Evolutionary conservation across 495 filamentous ascomycete genomes (phyloP), one percentile per base, ranked within the genome.

Genomic region (Penicillium verhagenii): DNA sequence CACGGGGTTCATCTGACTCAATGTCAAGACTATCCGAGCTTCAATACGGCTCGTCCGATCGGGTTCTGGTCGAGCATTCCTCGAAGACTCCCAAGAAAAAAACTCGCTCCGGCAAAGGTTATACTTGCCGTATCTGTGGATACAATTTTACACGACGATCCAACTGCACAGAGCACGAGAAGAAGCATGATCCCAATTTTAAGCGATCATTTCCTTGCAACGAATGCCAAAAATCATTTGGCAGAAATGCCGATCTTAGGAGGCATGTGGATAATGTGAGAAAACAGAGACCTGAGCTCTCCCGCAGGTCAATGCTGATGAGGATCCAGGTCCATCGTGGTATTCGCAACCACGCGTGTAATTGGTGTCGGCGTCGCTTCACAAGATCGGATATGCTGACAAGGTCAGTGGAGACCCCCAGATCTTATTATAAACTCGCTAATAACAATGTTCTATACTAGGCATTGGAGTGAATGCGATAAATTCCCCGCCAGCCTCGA

Each of bases 111-210:
- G 60, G 57, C 0, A 58, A 53, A 37, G 91, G 87, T 51, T 89
- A 85, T 64, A 70, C 84, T 53, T 97, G 93, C 67, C 75, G 82
- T 21, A 70, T 86, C 10, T 97, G 93, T 68, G 86, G 86, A 20
- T 86, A 85, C 71, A 79, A 85, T 7, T 97, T 97, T 66, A 89
- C 89, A 55, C 75, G 93, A 48, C 88, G 84, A 63, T 97, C 92
- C 73, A 97, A 97, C 73, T 91, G 87, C 70, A 90, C 88, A 64
- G 86, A 90, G 50, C 93, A 97, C 69, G 80, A 94, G 78, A 90
- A 94, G 64, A 93, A 84, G 7, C 93, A 97, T 71, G 85, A 96
- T 68, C 87, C 92, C 2, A 81, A 79, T 46, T 78, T 84, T 47
- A 84, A 82, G 57, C 86, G 87, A 60, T 83, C 84, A 1, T 86